Percentiles rank a stretch among this genome's conserved stretches.
These are phyloP conservation scores for Sporisorium scitamineum DNA, from an alignment of 1,284 basidiomycete species.

Conservation along the genomic window DNA sequence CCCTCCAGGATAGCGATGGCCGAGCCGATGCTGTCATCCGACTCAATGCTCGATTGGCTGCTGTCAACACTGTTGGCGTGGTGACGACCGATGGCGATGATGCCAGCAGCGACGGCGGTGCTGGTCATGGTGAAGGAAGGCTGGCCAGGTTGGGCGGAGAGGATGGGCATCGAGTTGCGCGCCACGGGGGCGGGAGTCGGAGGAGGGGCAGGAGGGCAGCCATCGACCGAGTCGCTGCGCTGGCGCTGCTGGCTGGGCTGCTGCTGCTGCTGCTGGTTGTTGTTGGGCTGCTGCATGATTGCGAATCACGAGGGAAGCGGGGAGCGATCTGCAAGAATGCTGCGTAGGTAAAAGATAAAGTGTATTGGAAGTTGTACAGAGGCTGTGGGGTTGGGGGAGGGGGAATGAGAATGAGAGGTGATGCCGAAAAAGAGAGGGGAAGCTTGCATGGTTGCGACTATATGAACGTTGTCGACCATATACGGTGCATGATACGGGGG, in stretches of 20 bases:
- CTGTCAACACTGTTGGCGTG: background rate
- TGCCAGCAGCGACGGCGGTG: background rate
- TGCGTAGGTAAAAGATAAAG: background rate
- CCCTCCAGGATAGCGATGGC: background rate
- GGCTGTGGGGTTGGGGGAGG: background rate
- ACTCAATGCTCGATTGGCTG: too few relatives aligned
- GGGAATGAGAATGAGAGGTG: background rate
- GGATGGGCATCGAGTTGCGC: background rate
- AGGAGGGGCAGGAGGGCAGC: background rate
- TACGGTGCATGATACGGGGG: background rate
- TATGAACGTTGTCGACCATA: background rate
- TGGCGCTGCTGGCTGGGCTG: slow-evolving; percentile 3
- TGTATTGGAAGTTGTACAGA: background rate
- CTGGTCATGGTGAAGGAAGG: background rate
- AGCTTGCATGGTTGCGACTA: background rate
- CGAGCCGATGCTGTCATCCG: background rate
- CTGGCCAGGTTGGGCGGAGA: background rate
- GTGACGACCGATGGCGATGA: background rate
- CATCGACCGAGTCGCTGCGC: background rate
- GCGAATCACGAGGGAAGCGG: too few relatives aligned
- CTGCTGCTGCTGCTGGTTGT: slow-evolving; percentile 1
- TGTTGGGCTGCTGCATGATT: background rate
- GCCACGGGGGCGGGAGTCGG: background rate
- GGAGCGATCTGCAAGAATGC: too few relatives aligned
- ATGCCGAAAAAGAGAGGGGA: background rate